Evolutionary conservation across 2,329 filamentous ascomycete species (phyloP).

Genomic region (Leptographium galeiforme): DNA sequence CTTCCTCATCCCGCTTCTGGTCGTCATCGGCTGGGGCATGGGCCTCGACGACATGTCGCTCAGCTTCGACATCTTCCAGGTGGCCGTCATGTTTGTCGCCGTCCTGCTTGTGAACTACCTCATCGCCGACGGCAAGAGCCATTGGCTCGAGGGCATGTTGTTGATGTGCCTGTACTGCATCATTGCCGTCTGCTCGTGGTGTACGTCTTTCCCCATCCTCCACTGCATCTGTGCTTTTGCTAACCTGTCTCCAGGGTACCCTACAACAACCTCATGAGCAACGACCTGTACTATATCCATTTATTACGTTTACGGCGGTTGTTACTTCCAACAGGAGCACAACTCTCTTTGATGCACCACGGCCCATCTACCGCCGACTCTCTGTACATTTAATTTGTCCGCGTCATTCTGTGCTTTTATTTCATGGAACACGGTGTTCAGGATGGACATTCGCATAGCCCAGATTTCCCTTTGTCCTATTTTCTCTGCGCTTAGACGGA

Average conservation of each 20-base stretch:
- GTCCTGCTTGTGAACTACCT: slow-evolving; percentile 79
- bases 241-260: slow-evolving; percentile 4
- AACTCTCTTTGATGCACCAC: too few relatives aligned
- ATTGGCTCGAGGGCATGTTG: slow-evolving; percentile 68
- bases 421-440: neutral
- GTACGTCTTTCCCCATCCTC: slow-evolving; percentile 24
- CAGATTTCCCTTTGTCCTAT: too few relatives aligned
- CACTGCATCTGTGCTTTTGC: neutral
- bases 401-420: too few relatives aligned
- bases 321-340: too few relatives aligned
- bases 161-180: slow-evolving; percentile 69
- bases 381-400: too few relatives aligned
- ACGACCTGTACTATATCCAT: neutral
- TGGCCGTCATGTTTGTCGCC: slow-evolving; percentile 71
- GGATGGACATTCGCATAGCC: too few relatives aligned
- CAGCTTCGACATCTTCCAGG: slow-evolving; percentile 79
- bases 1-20: slow-evolving; percentile 64
- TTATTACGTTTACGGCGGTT: neutral
- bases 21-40: slow-evolving; percentile 69
- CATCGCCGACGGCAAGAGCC: slow-evolving; percentile 69
- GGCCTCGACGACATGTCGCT: slow-evolving; percentile 61
- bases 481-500: too few relatives aligned
- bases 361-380: too few relatives aligned
- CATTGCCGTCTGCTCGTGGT: slow-evolving; percentile 56
- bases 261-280: neutral